A percentile compares a stretch with the other conserved stretches of the same genome.
Evolutionary conservation across 371 early-diverging fungal genomes (phyloP).

Genomic region (Fennellomyces sp.): DNA sequence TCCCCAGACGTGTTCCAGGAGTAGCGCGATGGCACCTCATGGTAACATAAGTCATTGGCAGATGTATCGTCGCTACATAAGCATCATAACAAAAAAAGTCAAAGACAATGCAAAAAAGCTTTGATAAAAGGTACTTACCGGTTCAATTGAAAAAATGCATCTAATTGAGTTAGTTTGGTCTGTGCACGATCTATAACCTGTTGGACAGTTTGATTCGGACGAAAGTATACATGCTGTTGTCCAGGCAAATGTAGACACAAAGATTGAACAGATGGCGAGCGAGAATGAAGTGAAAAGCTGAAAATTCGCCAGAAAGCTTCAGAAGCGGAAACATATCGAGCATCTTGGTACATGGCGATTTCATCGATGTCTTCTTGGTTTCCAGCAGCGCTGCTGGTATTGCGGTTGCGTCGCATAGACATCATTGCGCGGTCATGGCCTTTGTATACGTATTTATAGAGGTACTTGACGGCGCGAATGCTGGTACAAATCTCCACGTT

Average conservation of each 20-base stretch:
- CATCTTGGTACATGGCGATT: slow-evolving; percentile 16
- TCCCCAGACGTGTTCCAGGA: too few species aligned
- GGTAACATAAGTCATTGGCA: not conserved
- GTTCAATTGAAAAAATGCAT: not conserved
- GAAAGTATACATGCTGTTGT: slow-evolving; percentile 14
- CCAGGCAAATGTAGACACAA: slow-evolving; percentile 24
- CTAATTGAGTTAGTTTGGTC: not conserved
- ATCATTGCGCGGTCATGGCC: not conserved
- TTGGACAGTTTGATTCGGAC: slow-evolving; percentile 7
- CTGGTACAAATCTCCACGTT: not conserved
- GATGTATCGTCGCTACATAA: slow-evolving; percentile 16
- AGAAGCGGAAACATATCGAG: slow-evolving; percentile 33
- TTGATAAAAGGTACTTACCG: not conserved
- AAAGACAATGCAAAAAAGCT: not conserved
- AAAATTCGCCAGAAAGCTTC: slow-evolving; percentile 32
- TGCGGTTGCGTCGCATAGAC: not conserved
- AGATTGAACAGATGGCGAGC: slow-evolving; percentile 12
- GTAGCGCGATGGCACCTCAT: not conserved
- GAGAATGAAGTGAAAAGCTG: slow-evolving; percentile 18
- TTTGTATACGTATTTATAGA: not conserved
- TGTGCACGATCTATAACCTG: slow-evolving; percentile 2
- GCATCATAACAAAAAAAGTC: too few species aligned
- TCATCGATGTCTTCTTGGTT: slow-evolving; percentile 11
- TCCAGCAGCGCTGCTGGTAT: not conserved
- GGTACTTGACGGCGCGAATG: too few species aligned